phyloP scores from a whole-genome alignment of 73 alveolate genomes.

The Paramecium biaurelia region DNA sequence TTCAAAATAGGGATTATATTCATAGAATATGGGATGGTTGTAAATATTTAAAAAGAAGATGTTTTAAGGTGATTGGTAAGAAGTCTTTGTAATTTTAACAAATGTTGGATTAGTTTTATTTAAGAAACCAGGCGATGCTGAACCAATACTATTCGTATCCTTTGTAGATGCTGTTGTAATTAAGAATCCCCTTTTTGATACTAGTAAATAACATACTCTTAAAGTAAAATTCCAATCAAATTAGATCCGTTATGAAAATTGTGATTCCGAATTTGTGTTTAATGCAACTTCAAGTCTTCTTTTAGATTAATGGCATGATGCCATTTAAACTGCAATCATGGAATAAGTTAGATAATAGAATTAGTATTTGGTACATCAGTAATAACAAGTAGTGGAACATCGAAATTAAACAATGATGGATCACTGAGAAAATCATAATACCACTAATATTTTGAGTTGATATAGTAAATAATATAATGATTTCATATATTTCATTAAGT shows the following conservation, averaged over 20 bases:
- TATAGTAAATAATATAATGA: background rate
- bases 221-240: background rate
- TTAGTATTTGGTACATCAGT: background rate
- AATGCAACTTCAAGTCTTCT: background rate
- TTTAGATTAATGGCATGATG: slow-evolving; percentile 45
- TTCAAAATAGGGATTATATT: background rate
- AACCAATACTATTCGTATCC: slow-evolving; percentile 14
- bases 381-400: background rate
- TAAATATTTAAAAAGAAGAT: background rate
- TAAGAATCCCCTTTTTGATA: background rate
- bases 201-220: background rate
- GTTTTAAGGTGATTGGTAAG: slow-evolving; percentile 33
- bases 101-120: slow-evolving; percentile 32
- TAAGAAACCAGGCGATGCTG: slow-evolving; percentile 45
- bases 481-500: background rate
- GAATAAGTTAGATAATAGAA: background rate
- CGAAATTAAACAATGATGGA: background rate
- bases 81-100: slow-evolving; percentile 24
- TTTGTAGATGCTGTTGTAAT: slow-evolving; percentile 29
- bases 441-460: background rate
- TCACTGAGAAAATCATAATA: background rate
- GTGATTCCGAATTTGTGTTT: background rate
- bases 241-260: slow-evolving; percentile 32
- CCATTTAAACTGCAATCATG: background rate
- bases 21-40: slow-evolving; percentile 35